Evolutionary conservation across 306 rosid species (phyloP), one percentile per base, ranked within the genome.

Genomic region (Myrica gale): DNA sequence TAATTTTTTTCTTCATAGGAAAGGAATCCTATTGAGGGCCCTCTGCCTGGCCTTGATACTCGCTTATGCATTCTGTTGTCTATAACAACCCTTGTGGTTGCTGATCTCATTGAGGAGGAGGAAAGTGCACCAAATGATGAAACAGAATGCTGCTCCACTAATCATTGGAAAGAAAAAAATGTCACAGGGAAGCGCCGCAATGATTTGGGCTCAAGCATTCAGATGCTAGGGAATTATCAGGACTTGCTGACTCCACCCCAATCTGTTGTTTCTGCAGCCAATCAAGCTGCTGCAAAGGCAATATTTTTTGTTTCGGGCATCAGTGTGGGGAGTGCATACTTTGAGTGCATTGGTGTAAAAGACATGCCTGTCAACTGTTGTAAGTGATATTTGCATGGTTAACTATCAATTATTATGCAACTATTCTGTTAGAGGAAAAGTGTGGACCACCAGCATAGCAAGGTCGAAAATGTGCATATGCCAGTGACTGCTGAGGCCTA

Each of bases 11-110:
- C 6, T 72, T 79, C 71, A 41, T 68, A 92, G 99, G 99, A 92
- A 90, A 92, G 97, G 84, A 96, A 90, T 74, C 96, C 97, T n/a
- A 92, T 92, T 76, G 97, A 95, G 71, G 99, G 99, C n/a, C 99
- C 99, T 10, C 84, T 95, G 90, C 97, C 99, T 73, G 96, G 84
- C 84, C 85, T 95, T 13, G 99, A 95, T 81, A 84, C 97, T 57
- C 97, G 99, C 72, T 80, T 95, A 78, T 90, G 96, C 97, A 89
- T 90, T 85, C 89, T 92, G 44, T 82, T 95, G 74, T 90, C 97
- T 43, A 88, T 95, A 82, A 87, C 87, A 48, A 85, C 96, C 23
- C 99, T 95, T 71, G 97, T 90, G 73, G 83, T 95, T 76, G 90
- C 88, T 51, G 89, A 89, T 81, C 90, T 95, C 72, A 83, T 95